Percentiles rank a stretch among this genome's conserved stretches.
Evolutionary conservation across 2,329 filamentous ascomycete genomes (phyloP).

Genomic region (Hymenotorrendiella dingleyae): DNA sequence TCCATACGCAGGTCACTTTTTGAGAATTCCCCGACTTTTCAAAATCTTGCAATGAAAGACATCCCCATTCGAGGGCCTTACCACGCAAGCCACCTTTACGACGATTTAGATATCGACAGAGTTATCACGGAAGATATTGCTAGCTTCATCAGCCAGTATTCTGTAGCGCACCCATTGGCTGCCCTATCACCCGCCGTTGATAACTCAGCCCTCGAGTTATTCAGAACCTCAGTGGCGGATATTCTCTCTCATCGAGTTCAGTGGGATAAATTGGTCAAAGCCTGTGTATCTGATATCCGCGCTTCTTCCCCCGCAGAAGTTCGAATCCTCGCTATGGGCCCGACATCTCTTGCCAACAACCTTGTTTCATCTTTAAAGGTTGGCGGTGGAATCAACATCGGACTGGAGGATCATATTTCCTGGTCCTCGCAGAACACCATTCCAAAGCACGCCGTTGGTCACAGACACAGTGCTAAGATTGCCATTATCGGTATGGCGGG

Average conservation of each 20-base stretch:
- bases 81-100: slow-evolving; percentile 49
- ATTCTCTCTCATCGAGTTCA: neutral
- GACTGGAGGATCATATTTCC: slow-evolving; percentile 1
- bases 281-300: no score
- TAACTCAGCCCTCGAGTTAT: neutral
- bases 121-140: slow-evolving; percentile 31
- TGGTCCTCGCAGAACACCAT: neutral
- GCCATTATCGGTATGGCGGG: slow-evolving; percentile 14
- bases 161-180: no score
- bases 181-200: no score
- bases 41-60: slow-evolving; percentile 37
- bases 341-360: neutral
- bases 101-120: slow-evolving; percentile 36
- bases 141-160: neutral
- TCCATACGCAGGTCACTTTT: slow-evolving; percentile 40
- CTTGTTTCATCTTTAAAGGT: neutral
- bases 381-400: neutral
- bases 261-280: no score
- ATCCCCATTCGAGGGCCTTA: slow-evolving; percentile 53
- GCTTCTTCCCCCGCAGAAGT: neutral
- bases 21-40: slow-evolving; percentile 34
- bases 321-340: slow-evolving; percentile 6
- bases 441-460: neutral
- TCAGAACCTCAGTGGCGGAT: neutral
- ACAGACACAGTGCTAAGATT: slow-evolving; percentile 4